Conservation (phyloP, 1,284 basidiomycete genomes). For the Inonotus hispidus region DNA sequence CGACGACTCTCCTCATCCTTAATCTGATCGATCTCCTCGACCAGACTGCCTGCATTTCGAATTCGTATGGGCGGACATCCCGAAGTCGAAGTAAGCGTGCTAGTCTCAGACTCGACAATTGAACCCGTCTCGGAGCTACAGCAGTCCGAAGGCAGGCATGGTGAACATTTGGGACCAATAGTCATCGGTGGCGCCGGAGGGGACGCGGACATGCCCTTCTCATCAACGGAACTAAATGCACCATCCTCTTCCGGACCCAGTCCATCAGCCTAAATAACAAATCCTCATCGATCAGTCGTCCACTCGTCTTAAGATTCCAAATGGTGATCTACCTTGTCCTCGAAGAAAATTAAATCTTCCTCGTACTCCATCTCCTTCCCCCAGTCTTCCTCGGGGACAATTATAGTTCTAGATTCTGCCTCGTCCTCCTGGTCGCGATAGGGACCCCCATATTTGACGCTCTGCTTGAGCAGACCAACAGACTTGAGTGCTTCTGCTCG, state of each 20-base stretch:
- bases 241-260: background rate
- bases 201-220: background rate
- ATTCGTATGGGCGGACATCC: background rate
- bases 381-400: background rate
- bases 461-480: conserved; percentile 13
- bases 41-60: conserved; percentile 7
- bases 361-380: background rate
- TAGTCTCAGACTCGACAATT: background rate
- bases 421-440: conserved; percentile 11
- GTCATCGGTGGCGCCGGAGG: background rate
- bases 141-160: background rate
- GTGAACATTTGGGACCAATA: background rate
- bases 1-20: conserved; percentile 10
- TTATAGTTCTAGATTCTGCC: background rate
- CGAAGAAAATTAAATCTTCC: background rate
- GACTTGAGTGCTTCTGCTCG: conserved; percentile 14
- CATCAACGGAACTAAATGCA: background rate
- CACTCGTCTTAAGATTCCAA: background rate
- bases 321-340: background rate
- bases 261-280: background rate
- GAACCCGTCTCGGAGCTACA: background rate
- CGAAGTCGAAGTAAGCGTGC: background rate
- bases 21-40: conserved; percentile 10
- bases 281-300: background rate
- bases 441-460: conserved; percentile 10